Evolutionary conservation across 2,329 filamentous ascomycete genomes (phyloP).

Genomic region (Diaporthe citrichinensis): DNA sequence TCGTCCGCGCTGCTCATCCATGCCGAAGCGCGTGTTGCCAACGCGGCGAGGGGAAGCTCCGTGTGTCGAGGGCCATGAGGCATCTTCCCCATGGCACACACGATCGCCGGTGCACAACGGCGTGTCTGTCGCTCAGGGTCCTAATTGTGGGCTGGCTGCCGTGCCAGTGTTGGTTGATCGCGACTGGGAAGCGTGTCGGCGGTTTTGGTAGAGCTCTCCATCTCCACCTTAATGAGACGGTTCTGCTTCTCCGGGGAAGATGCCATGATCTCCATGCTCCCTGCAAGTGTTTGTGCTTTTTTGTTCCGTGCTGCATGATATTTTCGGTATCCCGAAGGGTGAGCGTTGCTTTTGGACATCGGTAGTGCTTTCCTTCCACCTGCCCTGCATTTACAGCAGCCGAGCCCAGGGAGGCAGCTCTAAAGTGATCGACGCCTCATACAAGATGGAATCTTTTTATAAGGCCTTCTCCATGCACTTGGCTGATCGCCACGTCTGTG

Average conservation of each 20-base stretch:
- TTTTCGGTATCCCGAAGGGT: neutral
- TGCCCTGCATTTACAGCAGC: no score
- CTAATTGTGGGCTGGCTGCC: neutral
- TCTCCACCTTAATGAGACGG: slow-evolving; percentile 10
- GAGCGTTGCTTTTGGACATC: neutral
- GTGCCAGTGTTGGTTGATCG: neutral
- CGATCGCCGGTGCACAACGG: neutral
- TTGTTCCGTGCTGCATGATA: neutral
- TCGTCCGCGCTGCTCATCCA: slow-evolving; percentile 18
- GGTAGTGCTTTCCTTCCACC: neutral
- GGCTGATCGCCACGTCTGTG: neutral
- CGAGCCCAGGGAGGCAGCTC: neutral
- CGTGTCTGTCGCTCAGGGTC: neutral
- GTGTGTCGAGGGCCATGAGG: slow-evolving; percentile 2
- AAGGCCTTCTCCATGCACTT: neutral
- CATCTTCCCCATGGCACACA: neutral
- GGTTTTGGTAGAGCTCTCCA: neutral
- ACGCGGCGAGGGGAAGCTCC: slow-evolving; percentile 17
- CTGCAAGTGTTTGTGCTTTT: neutral
- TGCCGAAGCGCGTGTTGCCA: slow-evolving; percentile 20
- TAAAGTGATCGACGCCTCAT: neutral
- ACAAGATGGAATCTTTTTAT: neutral
- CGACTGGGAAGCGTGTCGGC: neutral
- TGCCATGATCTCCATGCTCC: slow-evolving; percentile 1
- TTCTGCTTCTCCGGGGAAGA: neutral